Percentiles rank a stretch among this genome's conserved stretches.
These are phyloP conservation scores for Plantago major DNA, from an alignment of 257 asterid genomes.

Conservation along the genomic window DNA sequence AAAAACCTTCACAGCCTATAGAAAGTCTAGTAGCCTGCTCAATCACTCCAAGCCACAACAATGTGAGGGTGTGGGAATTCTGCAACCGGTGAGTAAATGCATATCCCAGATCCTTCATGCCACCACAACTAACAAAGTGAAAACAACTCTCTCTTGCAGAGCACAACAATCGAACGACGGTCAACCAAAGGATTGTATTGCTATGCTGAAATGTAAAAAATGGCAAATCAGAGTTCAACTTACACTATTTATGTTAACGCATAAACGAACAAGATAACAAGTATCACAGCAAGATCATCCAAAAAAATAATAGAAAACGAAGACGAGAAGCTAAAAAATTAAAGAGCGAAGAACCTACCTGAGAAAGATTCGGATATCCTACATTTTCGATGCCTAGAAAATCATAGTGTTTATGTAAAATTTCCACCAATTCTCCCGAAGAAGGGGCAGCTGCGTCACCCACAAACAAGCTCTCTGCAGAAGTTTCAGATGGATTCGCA, in stretches of 20 bases:
- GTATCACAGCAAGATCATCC: conserved; percentile 7
- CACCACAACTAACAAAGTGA: conserved; percentile 70
- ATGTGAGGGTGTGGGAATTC: conserved; percentile 47
- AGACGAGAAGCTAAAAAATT: conserved; percentile 15
- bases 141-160: conserved; percentile 79
- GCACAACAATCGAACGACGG: conserved; percentile 68
- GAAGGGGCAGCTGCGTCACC: conserved; percentile 44
- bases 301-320: conserved; percentile 19
- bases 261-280: background rate
- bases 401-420: conserved; percentile 37
- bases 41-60: conserved; percentile 56
- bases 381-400: conserved; percentile 36
- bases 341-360: conserved; percentile 42
- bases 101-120: conserved; percentile 86
- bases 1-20: conserved; percentile 90
- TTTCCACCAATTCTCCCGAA: conserved; percentile 66
- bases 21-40: conserved; percentile 87
- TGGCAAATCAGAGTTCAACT: conserved; percentile 13
- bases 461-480: conserved; percentile 45
- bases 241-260: background rate
- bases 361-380: conserved; percentile 51
- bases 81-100: conserved; percentile 38
- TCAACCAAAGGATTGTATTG: conserved; percentile 62
- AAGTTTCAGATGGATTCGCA: conserved; percentile 37
- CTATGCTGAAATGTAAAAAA: conserved; percentile 47